Evolutionary conservation across 2,329 filamentous ascomycete genomes (phyloP).

Genomic region (Davidsoniella neocaledoniae): DNA sequence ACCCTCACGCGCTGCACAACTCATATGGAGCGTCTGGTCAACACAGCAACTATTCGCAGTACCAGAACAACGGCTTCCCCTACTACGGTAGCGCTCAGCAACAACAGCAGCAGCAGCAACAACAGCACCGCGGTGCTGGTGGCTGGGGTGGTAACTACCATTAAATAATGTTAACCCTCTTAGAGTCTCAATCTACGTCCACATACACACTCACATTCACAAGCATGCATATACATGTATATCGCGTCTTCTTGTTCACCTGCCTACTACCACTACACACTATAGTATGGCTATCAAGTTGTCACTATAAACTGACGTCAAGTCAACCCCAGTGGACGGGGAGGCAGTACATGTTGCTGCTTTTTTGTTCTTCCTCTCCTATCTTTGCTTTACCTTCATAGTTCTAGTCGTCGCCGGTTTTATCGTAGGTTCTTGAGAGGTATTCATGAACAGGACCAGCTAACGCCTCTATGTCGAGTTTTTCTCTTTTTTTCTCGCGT

Average conservation of each 20-base stretch:
- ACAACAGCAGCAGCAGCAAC: constrained; percentile 19
- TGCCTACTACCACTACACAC: not conserved
- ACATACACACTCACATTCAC: not conserved
- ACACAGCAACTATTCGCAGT: constrained; percentile 37
- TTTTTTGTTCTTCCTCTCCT: not conserved
- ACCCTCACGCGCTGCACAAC: constrained; percentile 37
- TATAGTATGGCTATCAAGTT: not conserved
- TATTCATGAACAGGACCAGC: not conserved
- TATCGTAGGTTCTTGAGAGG: too few species aligned
- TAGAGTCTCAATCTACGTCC: not conserved
- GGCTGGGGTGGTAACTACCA: constrained; percentile 47
- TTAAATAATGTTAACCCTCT: constrained; percentile 16
- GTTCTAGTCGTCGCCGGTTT: not conserved
- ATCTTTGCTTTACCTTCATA: not conserved
- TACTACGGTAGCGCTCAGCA: constrained; percentile 27
- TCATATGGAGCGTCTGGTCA: constrained; percentile 37
- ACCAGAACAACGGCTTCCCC: constrained; percentile 28
- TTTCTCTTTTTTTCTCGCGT: too few species aligned
- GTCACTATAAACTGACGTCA: too few species aligned
- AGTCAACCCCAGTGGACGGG: too few species aligned
- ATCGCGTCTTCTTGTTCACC: not conserved
- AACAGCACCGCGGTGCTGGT: constrained; percentile 8
- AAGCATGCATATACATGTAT: not conserved
- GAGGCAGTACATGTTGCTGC: not conserved
- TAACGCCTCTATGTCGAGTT: too few species aligned